Evolutionary conservation across 208 protist species (phyloP), one percentile per base, ranked within the genome.

Genomic region (Jaenimonas drosophilae): DNA sequence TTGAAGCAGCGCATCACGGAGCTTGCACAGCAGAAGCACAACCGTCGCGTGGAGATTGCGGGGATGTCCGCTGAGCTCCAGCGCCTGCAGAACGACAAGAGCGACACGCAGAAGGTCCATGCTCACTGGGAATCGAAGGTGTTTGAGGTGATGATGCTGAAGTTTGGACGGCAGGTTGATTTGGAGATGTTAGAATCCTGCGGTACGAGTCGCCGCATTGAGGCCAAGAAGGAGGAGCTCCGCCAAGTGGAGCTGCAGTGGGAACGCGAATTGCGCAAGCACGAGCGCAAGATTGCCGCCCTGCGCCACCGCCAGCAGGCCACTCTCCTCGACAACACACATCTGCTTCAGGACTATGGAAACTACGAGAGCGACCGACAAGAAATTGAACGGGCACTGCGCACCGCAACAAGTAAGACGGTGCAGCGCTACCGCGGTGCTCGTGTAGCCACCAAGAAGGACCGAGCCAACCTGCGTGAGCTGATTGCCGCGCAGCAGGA

Each of bases 141-240:
- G 17, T 71, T 74, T 43, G 95, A 98, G 38, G 85, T 96, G 26
- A 96, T 97, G 83, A 67, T 96, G 56, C 66, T 98, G 34, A 96
- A 96, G 64, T 98, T 98, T 56, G 95, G 95, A 9, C 80, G 89
- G 42, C 63, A 74, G 16, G 83, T 98, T 7, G 88, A 98, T 34
- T 46, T 98, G 14, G 95, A 97, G 52, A 69, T 85, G 56, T 65
- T 97, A 5, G 87, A 96, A 53, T 79, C 73, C 9, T 81, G 82
- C 36, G 74, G 73, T 16, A 79, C 89, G 4, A 90, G 89, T 62
- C 74, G 84, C 47, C 62, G 68, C 26, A 89, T 94, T 37, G 91
- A 96, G 54, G 63, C 84, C 27, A 66, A 94, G 63, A 92, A 91
- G 46, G 84, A 93, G 61, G 61, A 80, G 64, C 75, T 96, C 36